Evolutionary conservation across 306 rosid species (phyloP).

Genomic region (Cucumis hystrix): DNA sequence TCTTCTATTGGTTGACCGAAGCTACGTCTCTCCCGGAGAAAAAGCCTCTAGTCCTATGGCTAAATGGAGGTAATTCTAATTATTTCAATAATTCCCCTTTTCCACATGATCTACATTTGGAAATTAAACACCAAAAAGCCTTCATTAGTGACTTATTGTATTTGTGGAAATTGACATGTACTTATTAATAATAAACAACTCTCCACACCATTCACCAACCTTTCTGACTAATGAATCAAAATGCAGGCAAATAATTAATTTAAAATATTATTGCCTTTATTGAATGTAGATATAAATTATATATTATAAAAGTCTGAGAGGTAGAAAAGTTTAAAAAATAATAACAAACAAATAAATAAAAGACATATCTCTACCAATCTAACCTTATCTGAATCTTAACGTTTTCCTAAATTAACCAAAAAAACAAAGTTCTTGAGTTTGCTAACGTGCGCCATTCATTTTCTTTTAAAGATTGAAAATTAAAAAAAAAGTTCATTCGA

Average conservation of each 20-base stretch:
- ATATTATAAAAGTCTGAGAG: not conserved
- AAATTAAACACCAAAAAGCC: no score
- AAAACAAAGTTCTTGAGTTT: not conserved
- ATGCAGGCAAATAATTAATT: not conserved
- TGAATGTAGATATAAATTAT: not conserved
- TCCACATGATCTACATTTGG: no score
- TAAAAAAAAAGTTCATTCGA: no score
- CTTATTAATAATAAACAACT: not conserved
- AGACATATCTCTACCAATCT: no score
- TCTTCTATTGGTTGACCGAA: conserved; percentile 75
- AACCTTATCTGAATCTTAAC: not conserved
- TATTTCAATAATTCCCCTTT: no score
- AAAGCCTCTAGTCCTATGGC: conserved; percentile 85
- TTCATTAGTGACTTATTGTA: no score
- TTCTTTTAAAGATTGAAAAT: no score
- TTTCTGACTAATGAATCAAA: not conserved
- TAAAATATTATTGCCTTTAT: not conserved
- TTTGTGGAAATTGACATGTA: not conserved
- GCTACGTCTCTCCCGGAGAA: conserved; percentile 26
- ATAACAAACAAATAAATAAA: no score
- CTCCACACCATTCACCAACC: not conserved
- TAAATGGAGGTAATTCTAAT: conserved; percentile 52
- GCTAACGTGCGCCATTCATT: not conserved
- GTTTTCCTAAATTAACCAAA: not conserved
- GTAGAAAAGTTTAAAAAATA: not conserved